Base-by-base conservation (phyloP, 2,329 filamentous ascomycete genomes). In the Acarospora socialis region DNA sequence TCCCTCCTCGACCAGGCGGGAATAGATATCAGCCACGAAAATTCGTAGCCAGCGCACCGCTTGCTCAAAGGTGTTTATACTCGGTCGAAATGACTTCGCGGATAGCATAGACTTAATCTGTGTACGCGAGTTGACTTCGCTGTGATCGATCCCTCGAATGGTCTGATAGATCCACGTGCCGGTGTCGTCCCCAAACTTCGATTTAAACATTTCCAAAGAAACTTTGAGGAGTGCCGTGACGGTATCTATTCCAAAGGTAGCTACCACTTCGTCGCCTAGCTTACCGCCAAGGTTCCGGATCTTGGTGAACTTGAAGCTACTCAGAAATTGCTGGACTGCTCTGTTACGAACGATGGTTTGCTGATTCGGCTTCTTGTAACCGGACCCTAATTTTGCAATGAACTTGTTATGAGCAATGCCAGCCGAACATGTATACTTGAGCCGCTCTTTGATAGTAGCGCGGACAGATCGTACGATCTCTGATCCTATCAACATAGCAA, bases 51-150 rank as follows among this genome's bases (percentile, higher is more conserved):
- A 98, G 38, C 75, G 76, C 15, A 70, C 62, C 1, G 77, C 87
- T 51, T 92, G 81, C 14, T 90, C 82, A 12, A 71, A 60, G 2
- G 66, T 77, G 43, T 74, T 80, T 50, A 95, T 87, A 34, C 68
- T 73, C 0, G 90, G 90, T 16, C 81, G 69, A 48, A 98, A 98
- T 0, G 84, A 92, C 52, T 98, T 98, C 13, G 90, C 86, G 2
- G 84, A 94, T 9, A 95, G 65, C 86, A 98, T 95, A 10, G 81
- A 90, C 53, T 95, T 94, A 60, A 94, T 93, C 48, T 90, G 81
- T 1, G 84, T 93, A 31, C 87, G 68, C 17, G 83, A 71, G 48
- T 83, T 94, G 43, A 98, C 83, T 54, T 94, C 86, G 46, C 79
- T 90, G 30, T 65, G 62, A 52, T 98, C 90, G 38, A 86, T 73